Evolutionary conservation across 495 filamentous ascomycete genomes (phyloP).

Genomic region (Gamarada debralockiae): DNA sequence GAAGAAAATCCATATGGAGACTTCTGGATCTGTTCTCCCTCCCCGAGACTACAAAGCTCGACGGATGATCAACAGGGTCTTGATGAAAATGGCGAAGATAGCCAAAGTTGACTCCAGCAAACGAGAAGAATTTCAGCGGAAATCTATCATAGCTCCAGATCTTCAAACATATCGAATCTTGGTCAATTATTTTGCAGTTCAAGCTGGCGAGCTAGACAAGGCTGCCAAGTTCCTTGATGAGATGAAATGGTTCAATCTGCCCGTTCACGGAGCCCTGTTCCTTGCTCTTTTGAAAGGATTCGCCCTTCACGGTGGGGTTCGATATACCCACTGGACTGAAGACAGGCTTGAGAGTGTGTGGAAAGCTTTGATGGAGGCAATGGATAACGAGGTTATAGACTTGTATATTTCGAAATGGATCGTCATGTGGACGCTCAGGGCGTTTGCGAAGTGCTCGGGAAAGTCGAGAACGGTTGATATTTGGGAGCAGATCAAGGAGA

Average conservation of each 20-base stretch:
- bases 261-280: conserved; percentile 59
- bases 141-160: conserved; percentile 56
- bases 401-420: conserved; percentile 47
- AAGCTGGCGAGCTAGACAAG: conserved; percentile 52
- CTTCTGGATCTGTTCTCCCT: conserved; percentile 29
- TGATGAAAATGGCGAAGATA: conserved; percentile 46
- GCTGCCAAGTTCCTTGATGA: conserved; percentile 58
- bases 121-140: conserved; percentile 44
- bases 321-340: conserved; percentile 60
- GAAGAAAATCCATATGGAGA: conserved; percentile 53
- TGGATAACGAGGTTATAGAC: conserved; percentile 29
- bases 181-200: conserved; percentile 49
- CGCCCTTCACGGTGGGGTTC: conserved; percentile 58
- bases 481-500: conserved; percentile 26
- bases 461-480: conserved; percentile 33
- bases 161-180: conserved; percentile 62
- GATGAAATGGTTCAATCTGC: conserved; percentile 55
- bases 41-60: conserved; percentile 39
- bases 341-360: conserved; percentile 50
- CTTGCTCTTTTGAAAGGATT: conserved; percentile 73
- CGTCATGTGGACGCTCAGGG: conserved; percentile 41
- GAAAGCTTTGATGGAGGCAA: conserved; percentile 35
- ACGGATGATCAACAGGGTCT: conserved; percentile 50
- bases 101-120: conserved; percentile 36
- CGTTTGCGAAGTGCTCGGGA: conserved; percentile 39